Evolutionary conservation across 2,329 filamentous ascomycete genomes (phyloP), one percentile per base, ranked within the genome.

Genomic region (Nothophoma quercina): DNA sequence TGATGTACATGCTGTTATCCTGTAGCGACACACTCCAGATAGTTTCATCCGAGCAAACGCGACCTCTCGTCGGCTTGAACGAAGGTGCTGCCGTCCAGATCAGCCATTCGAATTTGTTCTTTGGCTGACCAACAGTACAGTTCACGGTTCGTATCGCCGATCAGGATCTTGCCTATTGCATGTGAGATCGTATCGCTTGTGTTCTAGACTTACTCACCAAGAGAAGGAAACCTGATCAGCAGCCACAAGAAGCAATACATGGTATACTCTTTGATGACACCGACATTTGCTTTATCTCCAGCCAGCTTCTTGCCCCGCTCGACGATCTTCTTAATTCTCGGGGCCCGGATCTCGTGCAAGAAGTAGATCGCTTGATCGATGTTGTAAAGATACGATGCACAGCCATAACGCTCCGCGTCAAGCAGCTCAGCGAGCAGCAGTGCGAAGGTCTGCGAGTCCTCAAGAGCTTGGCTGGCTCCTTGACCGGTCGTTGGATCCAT

Each of bases 401-500:
- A 4, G 10, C 19, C 34, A 7, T 25, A 21, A 2, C 21, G 9
- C 13, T 33, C 34, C 28, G 41, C 29, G 38, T 47, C 34, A 21
- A 60, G 32, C 19, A 50, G 35, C 15, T 51, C 32, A 9, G 45
- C 43, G 8, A 75, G 63, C 1, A 83, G 67, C 19, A 81, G 52
- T 0, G 75, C 69, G 8, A 84, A 69, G 0, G 77, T 73, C 55
- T 82, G 78, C 0, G 75, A 76, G 66, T 86, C 83, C 63, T 86
- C 83, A 9, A 86, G 62, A 0, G 81, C 83, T 65, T 85, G 83
- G 4, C 78, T 80, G 0, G 79, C 77, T 0, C 83, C 84, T 64
- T 85, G 83, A 2, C 83, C 82, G 0, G 78, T 79, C 5, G 78
- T 80, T 0, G 83, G 77, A 2, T 81, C 78, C 48, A 85, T 71